Evolutionary conservation across 768 basidiomycete species (phyloP).

Genomic region (Crassisporium funariophilum): DNA sequence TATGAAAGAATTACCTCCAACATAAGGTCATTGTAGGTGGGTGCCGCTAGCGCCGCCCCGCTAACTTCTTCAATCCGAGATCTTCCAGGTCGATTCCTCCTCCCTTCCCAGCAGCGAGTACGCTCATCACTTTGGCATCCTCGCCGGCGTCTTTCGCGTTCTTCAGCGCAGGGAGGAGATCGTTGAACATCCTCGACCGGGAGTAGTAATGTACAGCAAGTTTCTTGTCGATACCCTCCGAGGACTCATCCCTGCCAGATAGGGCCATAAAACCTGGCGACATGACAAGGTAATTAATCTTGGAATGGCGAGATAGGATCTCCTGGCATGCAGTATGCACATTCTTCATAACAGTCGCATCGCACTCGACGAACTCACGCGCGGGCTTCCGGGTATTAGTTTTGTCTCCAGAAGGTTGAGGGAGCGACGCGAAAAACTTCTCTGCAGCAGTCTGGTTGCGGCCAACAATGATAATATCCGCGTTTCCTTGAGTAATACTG

Average conservation of each 20-base stretch:
- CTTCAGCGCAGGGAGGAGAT: constrained; percentile 44
- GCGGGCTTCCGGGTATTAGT: constrained; percentile 12
- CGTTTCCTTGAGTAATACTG: constrained; percentile 47
- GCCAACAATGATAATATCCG: constrained; percentile 55
- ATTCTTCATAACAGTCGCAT: constrained; percentile 54
- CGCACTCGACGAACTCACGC: constrained; percentile 56
- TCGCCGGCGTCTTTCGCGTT: constrained; percentile 48
- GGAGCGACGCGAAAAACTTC: constrained; percentile 42
- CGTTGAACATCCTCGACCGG: constrained; percentile 49
- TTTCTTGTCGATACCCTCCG: constrained; percentile 27
- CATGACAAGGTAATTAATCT: constrained; percentile 56
- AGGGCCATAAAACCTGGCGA: constrained; percentile 44
- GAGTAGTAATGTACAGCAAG: constrained; percentile 31
- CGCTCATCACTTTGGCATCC: constrained; percentile 50
- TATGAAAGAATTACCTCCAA: constrained; percentile 40
- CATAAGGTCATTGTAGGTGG: constrained; percentile 58
- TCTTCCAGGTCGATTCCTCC: constrained; percentile 46
- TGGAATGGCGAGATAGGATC: constrained; percentile 35
- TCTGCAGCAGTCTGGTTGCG: constrained; percentile 52
- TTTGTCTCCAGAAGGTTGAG: constrained; percentile 18
- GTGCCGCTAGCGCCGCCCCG: constrained; percentile 34
- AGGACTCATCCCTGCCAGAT: constrained; percentile 25
- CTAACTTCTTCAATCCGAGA: constrained; percentile 47
- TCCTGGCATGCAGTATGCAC: constrained; percentile 35
- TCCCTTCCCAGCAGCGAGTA: constrained; percentile 39